These are phyloP conservation scores for Stagonosporopsis cucurbitacearum DNA, from an alignment of 2,329 filamentous ascomycete genomes.

Conservation along the genomic window DNA sequence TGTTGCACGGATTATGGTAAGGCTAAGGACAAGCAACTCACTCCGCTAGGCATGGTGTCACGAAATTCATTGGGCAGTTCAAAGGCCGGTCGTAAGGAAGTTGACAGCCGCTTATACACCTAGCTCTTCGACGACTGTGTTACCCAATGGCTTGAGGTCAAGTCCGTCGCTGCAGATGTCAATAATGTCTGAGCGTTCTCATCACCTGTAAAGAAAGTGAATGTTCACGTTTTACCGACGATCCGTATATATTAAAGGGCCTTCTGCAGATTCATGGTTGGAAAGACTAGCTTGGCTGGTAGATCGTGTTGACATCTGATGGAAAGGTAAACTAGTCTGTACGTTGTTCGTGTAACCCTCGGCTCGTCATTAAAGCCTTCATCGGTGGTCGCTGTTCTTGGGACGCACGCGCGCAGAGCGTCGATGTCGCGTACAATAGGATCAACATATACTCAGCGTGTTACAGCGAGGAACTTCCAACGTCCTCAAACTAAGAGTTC, in stretches of 20 bases:
- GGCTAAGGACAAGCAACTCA: background rate
- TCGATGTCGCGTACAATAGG: background rate
- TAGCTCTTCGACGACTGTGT: too few relatives aligned
- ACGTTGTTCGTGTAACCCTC: conserved; percentile 1
- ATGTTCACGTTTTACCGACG: background rate
- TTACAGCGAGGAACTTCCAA: background rate
- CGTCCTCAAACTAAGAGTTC: background rate
- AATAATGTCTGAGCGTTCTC: background rate
- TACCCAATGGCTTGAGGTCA: background rate
- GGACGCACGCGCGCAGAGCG: background rate
- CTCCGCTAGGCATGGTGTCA: background rate
- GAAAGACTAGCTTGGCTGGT: background rate
- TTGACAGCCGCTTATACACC: too few relatives aligned
- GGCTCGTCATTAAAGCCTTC: background rate
- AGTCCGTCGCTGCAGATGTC: background rate
- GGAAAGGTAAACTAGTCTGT: conserved; percentile 10
- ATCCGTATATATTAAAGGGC: background rate
- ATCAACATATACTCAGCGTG: background rate
- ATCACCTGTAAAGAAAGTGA: background rate
- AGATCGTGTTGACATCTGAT: background rate
- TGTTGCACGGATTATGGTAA: background rate
- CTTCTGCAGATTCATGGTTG: background rate
- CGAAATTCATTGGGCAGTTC: background rate
- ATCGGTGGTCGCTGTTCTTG: too few relatives aligned
- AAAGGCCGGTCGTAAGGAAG: background rate